Evolutionary conservation across 345 rosid genomes (phyloP), one percentile per base, ranked within the genome.

Genomic region (Arabis hirsuta): DNA sequence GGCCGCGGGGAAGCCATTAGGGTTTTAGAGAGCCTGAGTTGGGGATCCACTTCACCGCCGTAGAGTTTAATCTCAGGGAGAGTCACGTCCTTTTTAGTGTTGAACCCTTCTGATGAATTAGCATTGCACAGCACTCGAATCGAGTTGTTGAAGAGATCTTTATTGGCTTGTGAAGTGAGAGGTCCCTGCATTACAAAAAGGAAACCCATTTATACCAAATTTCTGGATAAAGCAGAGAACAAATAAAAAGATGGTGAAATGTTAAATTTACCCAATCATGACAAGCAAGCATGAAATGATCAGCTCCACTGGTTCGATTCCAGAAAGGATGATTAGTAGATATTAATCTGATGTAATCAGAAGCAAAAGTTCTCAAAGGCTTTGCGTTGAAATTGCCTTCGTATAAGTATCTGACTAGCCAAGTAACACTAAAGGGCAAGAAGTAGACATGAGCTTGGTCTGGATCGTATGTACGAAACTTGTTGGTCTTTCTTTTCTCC

Each of bases 101-200:
- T 84, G 78, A 94, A 94, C 42, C 96, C 96, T 82, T 94, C 97
- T 58, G 98, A 94, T 16, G 87, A 73, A 80, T 94, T 91, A 78
- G 98, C 98, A 59, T 94, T 94, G 80, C 98, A 94, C 19, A 94
- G 65, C n/a, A 80, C 97, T 43, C 97, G 77, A 52, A 91, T 91
- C 19, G 97, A 94, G 36, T 73, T 83, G 69, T 81, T 80, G 82
- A 78, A 88, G 7, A 94, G 84, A 47, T 48, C 46, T 2, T 78
- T 41, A 62, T 76, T 76, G 19, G 83, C 95, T 38, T 16, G 5
- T 43, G 98, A 89, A 74, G 86, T 89, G 44, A 79, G 70, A 7
- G 97, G 97, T 10, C 96, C 98, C 98, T 93, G 75, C 62, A 73
- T 53, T n/a, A 13, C 8, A 3, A 55, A 38, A 26, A 26, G 43